Percentiles rank a stretch among this genome's conserved stretches.
Conservation (phyloP, 768 basidiomycete genomes). For the Trametes cubensis region DNA sequence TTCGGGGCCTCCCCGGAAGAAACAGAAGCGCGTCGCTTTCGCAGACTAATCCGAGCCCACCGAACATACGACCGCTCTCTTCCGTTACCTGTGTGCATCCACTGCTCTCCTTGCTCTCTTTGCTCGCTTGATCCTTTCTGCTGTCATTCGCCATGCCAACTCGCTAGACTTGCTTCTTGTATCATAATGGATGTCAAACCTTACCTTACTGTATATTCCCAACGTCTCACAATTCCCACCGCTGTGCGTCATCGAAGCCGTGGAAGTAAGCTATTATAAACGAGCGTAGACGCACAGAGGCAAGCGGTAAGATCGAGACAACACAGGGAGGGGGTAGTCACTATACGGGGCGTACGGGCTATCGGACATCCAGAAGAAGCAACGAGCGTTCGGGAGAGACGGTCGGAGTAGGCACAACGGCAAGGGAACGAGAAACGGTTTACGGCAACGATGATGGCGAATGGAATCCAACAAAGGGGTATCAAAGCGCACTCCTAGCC, state of each 20-base stretch:
- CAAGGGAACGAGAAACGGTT: neutral
- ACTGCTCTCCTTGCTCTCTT: neutral
- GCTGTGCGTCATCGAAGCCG: neutral
- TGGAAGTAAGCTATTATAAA: slow-evolving; percentile 26
- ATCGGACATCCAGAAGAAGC: slow-evolving; percentile 19
- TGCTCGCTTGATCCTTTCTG: neutral
- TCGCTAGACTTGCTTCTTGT: neutral
- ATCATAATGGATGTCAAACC: neutral
- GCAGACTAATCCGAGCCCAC: slow-evolving; percentile 7
- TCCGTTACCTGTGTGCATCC: neutral
- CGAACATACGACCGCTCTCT: neutral
- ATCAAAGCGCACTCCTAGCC: slow-evolving; percentile 22
- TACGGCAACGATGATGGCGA: slow-evolving; percentile 14
- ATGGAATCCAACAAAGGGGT: slow-evolving; percentile 22
- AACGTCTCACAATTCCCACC: neutral
- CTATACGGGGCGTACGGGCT: slow-evolving; percentile 16
- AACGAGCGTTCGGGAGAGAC: slow-evolving; percentile 17
- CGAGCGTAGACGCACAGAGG: slow-evolving; percentile 29
- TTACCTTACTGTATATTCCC: neutral
- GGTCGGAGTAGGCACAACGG: neutral
- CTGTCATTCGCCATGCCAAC: too few species aligned
- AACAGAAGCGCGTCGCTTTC: slow-evolving; percentile 23
- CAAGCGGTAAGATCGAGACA: slow-evolving; percentile 23
- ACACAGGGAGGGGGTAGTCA: slow-evolving; percentile 9
- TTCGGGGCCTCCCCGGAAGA: slow-evolving; percentile 22